phyloP scores from a whole-genome alignment of 306 rosid genomes.

The Dryas octopetala region DNA sequence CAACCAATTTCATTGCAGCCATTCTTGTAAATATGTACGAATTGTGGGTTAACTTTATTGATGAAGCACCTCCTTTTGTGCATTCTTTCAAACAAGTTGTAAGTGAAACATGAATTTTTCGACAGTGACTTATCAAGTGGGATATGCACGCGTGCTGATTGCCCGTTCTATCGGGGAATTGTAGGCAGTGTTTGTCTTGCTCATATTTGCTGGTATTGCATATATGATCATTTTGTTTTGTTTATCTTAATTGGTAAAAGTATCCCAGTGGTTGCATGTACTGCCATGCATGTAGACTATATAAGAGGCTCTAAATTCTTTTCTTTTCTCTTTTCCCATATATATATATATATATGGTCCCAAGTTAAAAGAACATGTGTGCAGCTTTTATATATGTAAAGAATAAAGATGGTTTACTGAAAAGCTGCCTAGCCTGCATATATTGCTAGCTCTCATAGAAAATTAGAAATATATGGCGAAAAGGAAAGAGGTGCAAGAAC shows the following conservation, averaged over 20 bases:
- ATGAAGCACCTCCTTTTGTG: neutral
- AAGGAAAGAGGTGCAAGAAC: neutral
- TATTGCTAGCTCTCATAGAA: too few relatives aligned
- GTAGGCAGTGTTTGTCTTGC: slow-evolving; percentile 8
- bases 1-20: neutral
- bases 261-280: neutral
- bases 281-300: neutral
- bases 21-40: neutral
- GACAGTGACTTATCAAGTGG: slow-evolving; percentile 10
- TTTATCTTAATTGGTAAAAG: neutral
- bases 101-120: neutral
- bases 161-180: slow-evolving; percentile 14
- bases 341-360: neutral
- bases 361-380: slow-evolving; percentile 5
- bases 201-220: neutral
- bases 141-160: slow-evolving; percentile 30
- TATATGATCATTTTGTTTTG: slow-evolving; percentile 7
- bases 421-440: too few relatives aligned
- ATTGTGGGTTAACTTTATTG: neutral
- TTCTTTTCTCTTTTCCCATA: neutral
- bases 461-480: too few relatives aligned
- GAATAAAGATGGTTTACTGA: slow-evolving; percentile 4
- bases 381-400: slow-evolving; percentile 8
- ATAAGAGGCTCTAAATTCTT: neutral
- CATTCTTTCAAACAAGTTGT: neutral